A percentile compares a stretch with the other conserved stretches of the same genome.
phyloP scores from a whole-genome alignment of 768 basidiomycete genomes.

The Mycena leptocephala region DNA sequence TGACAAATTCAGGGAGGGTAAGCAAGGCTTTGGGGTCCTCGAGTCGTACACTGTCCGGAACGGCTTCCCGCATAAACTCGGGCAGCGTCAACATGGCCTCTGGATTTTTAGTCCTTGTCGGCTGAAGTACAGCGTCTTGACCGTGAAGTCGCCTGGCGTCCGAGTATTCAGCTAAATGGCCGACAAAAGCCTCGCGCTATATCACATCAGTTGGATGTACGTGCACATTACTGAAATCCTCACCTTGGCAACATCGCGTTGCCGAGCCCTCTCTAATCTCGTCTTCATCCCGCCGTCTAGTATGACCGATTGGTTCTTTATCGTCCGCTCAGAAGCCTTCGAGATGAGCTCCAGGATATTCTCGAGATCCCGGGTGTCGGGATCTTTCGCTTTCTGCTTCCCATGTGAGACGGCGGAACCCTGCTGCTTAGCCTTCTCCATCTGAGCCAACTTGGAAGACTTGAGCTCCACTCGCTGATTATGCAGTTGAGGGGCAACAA shows the following conservation, averaged over 20 bases:
- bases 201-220: constrained; percentile 25
- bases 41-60: constrained; percentile 53
- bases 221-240: constrained; percentile 23
- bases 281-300: constrained; percentile 75
- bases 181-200: constrained; percentile 84
- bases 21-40: constrained; percentile 66
- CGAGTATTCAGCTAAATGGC: constrained; percentile 81
- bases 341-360: constrained; percentile 81
- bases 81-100: constrained; percentile 70
- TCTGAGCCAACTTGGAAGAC: constrained; percentile 76
- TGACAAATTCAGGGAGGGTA: constrained; percentile 74
- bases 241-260: constrained; percentile 79
- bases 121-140: constrained; percentile 81
- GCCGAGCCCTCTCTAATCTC: constrained; percentile 68
- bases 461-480: constrained; percentile 96
- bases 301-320: constrained; percentile 81
- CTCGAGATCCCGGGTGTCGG: constrained; percentile 72
- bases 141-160: constrained; percentile 80
- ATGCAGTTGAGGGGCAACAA: constrained; percentile 89
- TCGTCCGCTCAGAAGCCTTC: constrained; percentile 77
- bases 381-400: constrained; percentile 63
- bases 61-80: constrained; percentile 74
- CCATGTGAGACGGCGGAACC: constrained; percentile 49
- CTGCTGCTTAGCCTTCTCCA: constrained; percentile 77
- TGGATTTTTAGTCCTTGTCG: constrained; percentile 61